Base-by-base conservation (phyloP, 148 eudicot genomes). In the Cornus florida region DNA sequence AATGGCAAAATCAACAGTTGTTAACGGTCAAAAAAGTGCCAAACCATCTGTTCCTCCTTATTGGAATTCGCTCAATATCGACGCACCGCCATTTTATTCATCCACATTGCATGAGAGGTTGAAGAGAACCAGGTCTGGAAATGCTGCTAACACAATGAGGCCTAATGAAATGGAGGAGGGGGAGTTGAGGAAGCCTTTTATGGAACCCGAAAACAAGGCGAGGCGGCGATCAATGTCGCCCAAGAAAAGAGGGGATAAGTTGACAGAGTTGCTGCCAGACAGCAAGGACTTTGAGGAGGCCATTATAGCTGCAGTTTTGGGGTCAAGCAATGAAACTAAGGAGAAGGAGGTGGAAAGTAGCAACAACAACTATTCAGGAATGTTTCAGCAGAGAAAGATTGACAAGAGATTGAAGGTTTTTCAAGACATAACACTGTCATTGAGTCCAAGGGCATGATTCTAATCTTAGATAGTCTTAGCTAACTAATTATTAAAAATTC, bases 231-330 rank as follows among this genome's bases (percentile, higher is more conserved):
- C 92, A 0, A 79, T 78, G 38, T 83, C 90, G 41, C 91, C 86
- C 1, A 91, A 88, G 69, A 84, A 84, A 31, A 67, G 81, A 43
- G 69, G 20, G 13, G 82, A 82, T 50, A 82, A 72, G 65, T 76
- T 86, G 82, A 83, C 72, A 13, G 91, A 89, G 84, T 74, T 92
- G 75, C 72, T 95, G 73, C 99, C 98, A 0, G 98, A 97, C 70
- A 94, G 84, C 28, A 90, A 92, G 87, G 98, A 91, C 57, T 97
- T 97, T 78, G 98, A 97, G 57, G 93, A 97, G 20, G 97, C 98
- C 0, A 92, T 97, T 11, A 78, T 97, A 4, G 92, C 97, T 6
- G 95, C 99, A 5, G 98, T 89, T 79, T 75, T 96, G 86, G 92
- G 87, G 59, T 71, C 88, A 22, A 77, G 38, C 32, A 69, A 57